Percentiles rank a stretch among this genome's conserved stretches.
Evolutionary conservation across 1,139 yeast genomes (phyloP).

Genomic region (Torulaspora globosa): DNA sequence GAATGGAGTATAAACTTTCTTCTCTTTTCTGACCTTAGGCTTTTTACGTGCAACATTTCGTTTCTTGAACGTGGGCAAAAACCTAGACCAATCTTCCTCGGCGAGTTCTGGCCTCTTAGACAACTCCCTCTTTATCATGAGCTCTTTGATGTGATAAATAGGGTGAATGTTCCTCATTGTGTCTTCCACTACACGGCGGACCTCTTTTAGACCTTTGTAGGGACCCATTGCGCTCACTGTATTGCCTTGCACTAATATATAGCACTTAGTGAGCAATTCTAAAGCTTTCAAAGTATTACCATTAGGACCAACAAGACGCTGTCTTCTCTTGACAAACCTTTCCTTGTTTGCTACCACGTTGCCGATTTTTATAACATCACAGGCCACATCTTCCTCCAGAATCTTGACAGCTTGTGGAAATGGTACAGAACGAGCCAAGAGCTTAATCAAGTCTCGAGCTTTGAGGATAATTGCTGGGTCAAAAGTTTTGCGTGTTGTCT

Average conservation of each 20-base stretch:
- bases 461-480: slow-evolving; percentile 93
- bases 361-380: slow-evolving; percentile 95
- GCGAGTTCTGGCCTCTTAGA: slow-evolving; percentile 94
- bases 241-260: slow-evolving; percentile 93
- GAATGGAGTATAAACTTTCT: slow-evolving; percentile 95
- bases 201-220: slow-evolving; percentile 84
- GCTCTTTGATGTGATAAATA: slow-evolving; percentile 90
- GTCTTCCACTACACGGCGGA: slow-evolving; percentile 92
- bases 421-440: slow-evolving; percentile 94
- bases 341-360: slow-evolving; percentile 86
- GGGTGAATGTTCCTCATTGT: slow-evolving; percentile 97
- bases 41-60: slow-evolving; percentile 92
- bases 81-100: slow-evolving; percentile 94
- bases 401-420: slow-evolving; percentile 94
- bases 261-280: slow-evolving; percentile 88
- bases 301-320: slow-evolving; percentile 91
- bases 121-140: slow-evolving; percentile 94
- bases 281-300: slow-evolving; percentile 96
- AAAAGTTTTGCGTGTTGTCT: slow-evolving; percentile 88
- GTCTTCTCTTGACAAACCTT: slow-evolving; percentile 91
- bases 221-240: slow-evolving; percentile 99
- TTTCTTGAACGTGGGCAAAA: slow-evolving; percentile 95
- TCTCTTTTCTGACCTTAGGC: slow-evolving; percentile 63
- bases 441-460: slow-evolving; percentile 90
- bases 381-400: slow-evolving; percentile 85